Percentiles rank a stretch among this genome's conserved stretches.
These are phyloP conservation scores for Leucaena leucocephala DNA, from an alignment of 306 rosid species.

Conservation along the genomic window DNA sequence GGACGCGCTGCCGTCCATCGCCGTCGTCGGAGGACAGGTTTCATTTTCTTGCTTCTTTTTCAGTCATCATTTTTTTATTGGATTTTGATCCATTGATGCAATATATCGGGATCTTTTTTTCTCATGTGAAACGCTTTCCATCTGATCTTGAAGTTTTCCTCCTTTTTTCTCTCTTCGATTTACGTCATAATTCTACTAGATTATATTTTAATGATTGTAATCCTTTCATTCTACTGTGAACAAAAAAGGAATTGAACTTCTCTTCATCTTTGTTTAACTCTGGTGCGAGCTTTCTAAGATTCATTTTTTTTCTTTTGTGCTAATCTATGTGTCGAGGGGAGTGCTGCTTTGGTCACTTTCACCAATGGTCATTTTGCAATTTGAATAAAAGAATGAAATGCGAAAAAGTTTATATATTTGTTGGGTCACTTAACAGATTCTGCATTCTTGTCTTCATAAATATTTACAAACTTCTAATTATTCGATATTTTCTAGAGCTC, in stretches of 20 bases:
- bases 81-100: background rate
- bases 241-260: constrained; percentile 1
- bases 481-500: constrained; percentile 68
- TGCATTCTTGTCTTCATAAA: background rate
- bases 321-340: background rate
- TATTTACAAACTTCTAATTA: constrained; percentile 11
- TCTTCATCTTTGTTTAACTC: background rate
- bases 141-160: background rate
- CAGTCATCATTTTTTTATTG: background rate
- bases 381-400: background rate
- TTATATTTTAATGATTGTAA: background rate
- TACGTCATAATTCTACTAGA: background rate
- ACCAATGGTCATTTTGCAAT: background rate
- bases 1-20: constrained; percentile 98
- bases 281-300: background rate
- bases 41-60: constrained; percentile 33
- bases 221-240: background rate
- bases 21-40: constrained; percentile 99
- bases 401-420: background rate
- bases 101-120: background rate
- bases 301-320: background rate
- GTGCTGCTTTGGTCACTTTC: background rate
- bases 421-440: background rate
- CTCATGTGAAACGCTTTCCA: background rate
- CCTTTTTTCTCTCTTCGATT: background rate